Conservation (phyloP, 805 yeast genomes). For the Groenewaldozyma tartarivorans region DNA sequence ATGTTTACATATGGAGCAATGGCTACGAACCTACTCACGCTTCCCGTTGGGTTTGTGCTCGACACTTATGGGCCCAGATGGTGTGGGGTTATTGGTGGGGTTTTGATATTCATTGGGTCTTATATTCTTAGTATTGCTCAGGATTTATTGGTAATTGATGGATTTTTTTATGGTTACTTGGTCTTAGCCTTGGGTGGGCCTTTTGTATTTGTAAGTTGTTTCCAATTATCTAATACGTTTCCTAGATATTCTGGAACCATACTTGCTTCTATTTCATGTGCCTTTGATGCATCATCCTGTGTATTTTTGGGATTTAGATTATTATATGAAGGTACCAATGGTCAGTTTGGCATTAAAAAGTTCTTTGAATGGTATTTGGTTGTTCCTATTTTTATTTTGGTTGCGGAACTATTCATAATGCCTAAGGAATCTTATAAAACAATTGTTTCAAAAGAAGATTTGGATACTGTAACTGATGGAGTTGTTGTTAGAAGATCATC, state of each 20-base stretch:
- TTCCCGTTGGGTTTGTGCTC: conserved; percentile 70
- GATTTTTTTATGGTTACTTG: conserved; percentile 65
- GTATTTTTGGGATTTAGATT: conserved; percentile 68
- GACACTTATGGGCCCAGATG: conserved; percentile 75
- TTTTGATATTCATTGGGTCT: conserved; percentile 30
- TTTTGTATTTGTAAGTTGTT: conserved; percentile 79
- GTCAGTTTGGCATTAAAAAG: conserved; percentile 35
- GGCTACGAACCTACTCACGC: conserved; percentile 72
- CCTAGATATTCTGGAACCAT: conserved; percentile 75
- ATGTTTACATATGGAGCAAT: conserved; percentile 84
- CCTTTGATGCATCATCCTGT: conserved; percentile 89
- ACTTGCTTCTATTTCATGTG: conserved; percentile 81
- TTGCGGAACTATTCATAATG: conserved; percentile 72
- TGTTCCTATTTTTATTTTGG: conserved; percentile 69
- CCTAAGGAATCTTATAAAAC: conserved; percentile 61
- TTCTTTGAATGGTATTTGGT: conserved; percentile 62
- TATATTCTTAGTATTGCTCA: conserved; percentile 33
- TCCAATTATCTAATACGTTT: conserved; percentile 82
- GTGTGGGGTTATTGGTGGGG: conserved; percentile 66
- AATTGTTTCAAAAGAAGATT: conserved; percentile 31
- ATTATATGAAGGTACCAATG: conserved; percentile 37
- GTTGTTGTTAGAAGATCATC: conserved; percentile 3
- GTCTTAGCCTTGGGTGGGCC: conserved; percentile 87
- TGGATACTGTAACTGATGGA: background rate
- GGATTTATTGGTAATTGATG: conserved; percentile 38